phyloP scores from a whole-genome alignment of 2,329 filamentous ascomycete species.

The Trichoderma afroharzianum region DNA sequence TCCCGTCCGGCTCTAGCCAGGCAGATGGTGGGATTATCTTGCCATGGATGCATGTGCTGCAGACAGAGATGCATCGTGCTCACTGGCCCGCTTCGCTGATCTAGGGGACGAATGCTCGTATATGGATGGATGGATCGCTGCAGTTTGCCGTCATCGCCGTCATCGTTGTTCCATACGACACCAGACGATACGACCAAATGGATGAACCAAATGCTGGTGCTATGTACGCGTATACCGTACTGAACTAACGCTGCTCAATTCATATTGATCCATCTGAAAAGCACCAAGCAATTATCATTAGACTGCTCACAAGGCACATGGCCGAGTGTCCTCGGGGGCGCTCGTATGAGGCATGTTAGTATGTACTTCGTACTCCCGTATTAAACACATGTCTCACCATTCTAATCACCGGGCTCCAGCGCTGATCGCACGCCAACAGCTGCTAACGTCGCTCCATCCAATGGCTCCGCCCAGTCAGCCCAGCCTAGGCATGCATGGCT shows the following conservation, averaged over 20 bases:
- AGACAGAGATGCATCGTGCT: not conserved
- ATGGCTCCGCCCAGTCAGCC: constrained; percentile 17
- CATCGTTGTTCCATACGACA: not conserved
- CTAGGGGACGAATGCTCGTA: not conserved
- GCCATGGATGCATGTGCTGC: not conserved
- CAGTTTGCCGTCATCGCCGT: not conserved
- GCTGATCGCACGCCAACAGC: constrained; percentile 12
- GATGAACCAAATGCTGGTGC: not conserved
- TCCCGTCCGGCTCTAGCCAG: not conserved
- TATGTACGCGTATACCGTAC: not conserved
- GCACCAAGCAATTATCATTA: not conserved
- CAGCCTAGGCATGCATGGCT: constrained; percentile 15
- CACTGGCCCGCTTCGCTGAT: not conserved
- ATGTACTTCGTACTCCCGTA: not conserved
- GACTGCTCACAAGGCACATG: not conserved
- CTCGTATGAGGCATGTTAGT: not conserved
- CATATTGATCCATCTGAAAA: not conserved
- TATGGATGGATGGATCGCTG: not conserved
- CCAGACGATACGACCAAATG: not conserved
- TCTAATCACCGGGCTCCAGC: constrained; percentile 15
- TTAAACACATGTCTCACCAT: constrained; percentile 16
- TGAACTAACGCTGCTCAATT: too few relatives aligned
- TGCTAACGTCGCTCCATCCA: not conserved
- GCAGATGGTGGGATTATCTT: not conserved
- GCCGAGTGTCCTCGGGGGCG: not conserved